These are phyloP conservation scores for Dendrostoma leiphaemia DNA, from an alignment of 2,329 filamentous ascomycete genomes.

Conservation along the genomic window DNA sequence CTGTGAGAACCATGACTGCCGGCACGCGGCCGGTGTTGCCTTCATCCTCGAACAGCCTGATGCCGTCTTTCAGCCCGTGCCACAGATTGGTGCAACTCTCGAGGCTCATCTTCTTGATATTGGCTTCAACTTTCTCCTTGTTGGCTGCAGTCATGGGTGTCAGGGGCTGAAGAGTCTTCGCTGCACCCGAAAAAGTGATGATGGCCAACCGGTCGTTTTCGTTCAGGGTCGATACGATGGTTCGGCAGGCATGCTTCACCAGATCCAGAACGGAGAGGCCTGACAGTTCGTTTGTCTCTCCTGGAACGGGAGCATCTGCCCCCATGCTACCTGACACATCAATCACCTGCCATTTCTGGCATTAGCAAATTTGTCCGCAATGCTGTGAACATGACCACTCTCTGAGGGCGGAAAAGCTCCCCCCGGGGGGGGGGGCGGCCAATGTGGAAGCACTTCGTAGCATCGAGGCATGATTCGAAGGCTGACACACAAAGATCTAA, in stretches of 20 bases:
- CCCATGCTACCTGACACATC: slow-evolving; percentile 60
- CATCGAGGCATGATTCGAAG: too few relatives aligned
- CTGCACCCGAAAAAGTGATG: slow-evolving; percentile 48
- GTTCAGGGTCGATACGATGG: slow-evolving; percentile 53
- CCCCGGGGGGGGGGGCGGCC: too few relatives aligned
- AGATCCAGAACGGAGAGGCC: slow-evolving; percentile 58
- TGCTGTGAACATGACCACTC: too few relatives aligned
- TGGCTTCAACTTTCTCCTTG: slow-evolving; percentile 40
- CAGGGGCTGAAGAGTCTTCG: slow-evolving; percentile 44
- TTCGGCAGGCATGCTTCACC: slow-evolving; percentile 57
- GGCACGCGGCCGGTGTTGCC: slow-evolving; percentile 39
- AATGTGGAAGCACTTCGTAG: too few relatives aligned
- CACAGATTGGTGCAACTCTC: slow-evolving; percentile 52
- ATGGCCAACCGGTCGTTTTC: slow-evolving; percentile 56
- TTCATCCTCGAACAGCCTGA: slow-evolving; percentile 42
- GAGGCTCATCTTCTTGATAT: slow-evolving; percentile 41
- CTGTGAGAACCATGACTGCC: slow-evolving; percentile 53
- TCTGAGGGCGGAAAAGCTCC: too few relatives aligned
- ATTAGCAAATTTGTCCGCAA: too few relatives aligned
- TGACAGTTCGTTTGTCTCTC: slow-evolving; percentile 40
- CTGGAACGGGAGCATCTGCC: slow-evolving; percentile 42
- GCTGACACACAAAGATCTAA: too few relatives aligned
- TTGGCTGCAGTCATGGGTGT: slow-evolving; percentile 43
- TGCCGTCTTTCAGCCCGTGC: slow-evolving; percentile 51
- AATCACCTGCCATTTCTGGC: too few relatives aligned